Evolutionary conservation across 2,329 filamentous ascomycete species (phyloP).

Genomic region (Teratosphaeria gauchensis): DNA sequence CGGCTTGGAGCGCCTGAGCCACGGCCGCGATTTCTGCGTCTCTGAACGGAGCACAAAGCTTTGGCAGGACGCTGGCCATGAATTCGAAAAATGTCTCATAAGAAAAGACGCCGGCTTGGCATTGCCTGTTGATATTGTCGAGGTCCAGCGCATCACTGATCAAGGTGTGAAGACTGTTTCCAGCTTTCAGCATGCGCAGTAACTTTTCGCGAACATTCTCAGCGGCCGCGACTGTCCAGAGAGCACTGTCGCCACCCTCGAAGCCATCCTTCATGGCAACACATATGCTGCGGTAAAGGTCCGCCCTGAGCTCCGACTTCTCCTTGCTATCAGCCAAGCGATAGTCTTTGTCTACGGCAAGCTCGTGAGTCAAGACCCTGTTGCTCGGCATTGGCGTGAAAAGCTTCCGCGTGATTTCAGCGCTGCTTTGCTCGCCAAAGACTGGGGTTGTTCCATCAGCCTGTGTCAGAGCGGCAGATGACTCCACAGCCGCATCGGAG

Average conservation of each 20-base stretch:
- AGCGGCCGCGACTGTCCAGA: slow-evolving; percentile 61
- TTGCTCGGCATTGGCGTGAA: slow-evolving; percentile 61
- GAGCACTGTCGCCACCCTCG: slow-evolving; percentile 53
- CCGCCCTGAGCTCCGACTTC: slow-evolving; percentile 44
- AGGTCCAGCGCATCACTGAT: slow-evolving; percentile 68
- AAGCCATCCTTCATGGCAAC: slow-evolving; percentile 54
- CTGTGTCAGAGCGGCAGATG: slow-evolving; percentile 1
- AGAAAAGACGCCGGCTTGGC: slow-evolving; percentile 62
- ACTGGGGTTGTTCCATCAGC: not conserved
- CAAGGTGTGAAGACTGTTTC: slow-evolving; percentile 63
- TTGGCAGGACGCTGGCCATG: slow-evolving; percentile 65
- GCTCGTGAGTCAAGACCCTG: slow-evolving; percentile 64
- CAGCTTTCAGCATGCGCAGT: slow-evolving; percentile 58
- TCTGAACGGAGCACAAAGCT: slow-evolving; percentile 71
- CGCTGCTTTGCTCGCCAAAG: slow-evolving; percentile 30
- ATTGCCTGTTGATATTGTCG: slow-evolving; percentile 60
- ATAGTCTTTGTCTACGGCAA: slow-evolving; percentile 71
- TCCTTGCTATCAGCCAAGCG: slow-evolving; percentile 52
- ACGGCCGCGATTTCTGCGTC: slow-evolving; percentile 65
- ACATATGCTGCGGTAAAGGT: slow-evolving; percentile 50
- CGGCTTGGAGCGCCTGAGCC: slow-evolving; percentile 43
- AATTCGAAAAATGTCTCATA: slow-evolving; percentile 72
- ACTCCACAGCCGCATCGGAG: slow-evolving; percentile 8
- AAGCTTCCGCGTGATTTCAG: slow-evolving; percentile 30
- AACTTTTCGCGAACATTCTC: slow-evolving; percentile 63